A percentile compares a stretch with the other conserved stretches of the same genome.
Conservation (phyloP, 441 rosid species). For the Populus hybrid region DNA sequence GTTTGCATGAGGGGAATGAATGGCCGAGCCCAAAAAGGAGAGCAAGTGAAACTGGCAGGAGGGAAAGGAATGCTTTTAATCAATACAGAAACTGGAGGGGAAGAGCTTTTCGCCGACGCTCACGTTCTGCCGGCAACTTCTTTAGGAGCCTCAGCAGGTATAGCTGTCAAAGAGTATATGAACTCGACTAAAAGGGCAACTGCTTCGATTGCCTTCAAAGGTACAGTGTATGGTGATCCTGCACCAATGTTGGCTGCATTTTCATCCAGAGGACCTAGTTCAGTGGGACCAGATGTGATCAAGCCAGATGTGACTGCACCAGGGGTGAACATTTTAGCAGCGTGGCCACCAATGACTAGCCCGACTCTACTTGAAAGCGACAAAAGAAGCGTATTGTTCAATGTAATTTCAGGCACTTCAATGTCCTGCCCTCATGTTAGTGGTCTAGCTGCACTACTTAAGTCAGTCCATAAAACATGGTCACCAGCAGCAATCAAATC, state of each 20-base stretch:
- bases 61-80: slow-evolving; percentile 81
- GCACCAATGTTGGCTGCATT: slow-evolving; percentile 77
- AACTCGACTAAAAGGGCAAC: slow-evolving; percentile 36
- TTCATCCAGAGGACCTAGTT: slow-evolving; percentile 75
- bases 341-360: slow-evolving; percentile 65
- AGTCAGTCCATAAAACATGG: slow-evolving; percentile 60
- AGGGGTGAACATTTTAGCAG: slow-evolving; percentile 69
- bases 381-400: slow-evolving; percentile 51
- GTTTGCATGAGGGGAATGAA: slow-evolving; percentile 66
- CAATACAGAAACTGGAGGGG: slow-evolving; percentile 57
- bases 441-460: slow-evolving; percentile 76
- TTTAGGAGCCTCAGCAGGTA: slow-evolving; percentile 58
- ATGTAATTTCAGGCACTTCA: slow-evolving; percentile 80
- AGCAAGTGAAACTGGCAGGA: slow-evolving; percentile 66
- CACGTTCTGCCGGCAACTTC: slow-evolving; percentile 66
- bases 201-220: slow-evolving; percentile 58
- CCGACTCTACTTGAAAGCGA: slow-evolving; percentile 62
- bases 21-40: slow-evolving; percentile 61
- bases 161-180: slow-evolving; percentile 45
- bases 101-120: slow-evolving; percentile 67
- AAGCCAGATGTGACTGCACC: slow-evolving; percentile 82
- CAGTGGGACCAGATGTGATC: slow-evolving; percentile 55
- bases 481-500: slow-evolving; percentile 88
- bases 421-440: slow-evolving; percentile 94
- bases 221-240: slow-evolving; percentile 60